Evolutionary conservation across 305 asterid species (phyloP), one percentile per base, ranked within the genome.

Genomic region (Plantago coronopus): DNA sequence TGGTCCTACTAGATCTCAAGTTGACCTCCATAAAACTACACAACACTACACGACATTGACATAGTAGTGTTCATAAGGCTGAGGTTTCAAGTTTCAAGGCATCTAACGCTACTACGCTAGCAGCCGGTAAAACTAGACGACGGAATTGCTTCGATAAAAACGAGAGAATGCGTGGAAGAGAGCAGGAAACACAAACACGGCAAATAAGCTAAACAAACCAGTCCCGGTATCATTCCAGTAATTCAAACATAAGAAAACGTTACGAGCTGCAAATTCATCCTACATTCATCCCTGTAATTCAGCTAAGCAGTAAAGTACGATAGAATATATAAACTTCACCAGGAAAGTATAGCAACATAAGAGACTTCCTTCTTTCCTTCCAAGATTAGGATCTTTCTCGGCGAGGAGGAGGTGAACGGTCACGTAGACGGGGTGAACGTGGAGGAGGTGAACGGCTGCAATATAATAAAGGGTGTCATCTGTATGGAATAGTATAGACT

Each of bases 371-470:
- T 61, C 71, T 59, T 65, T 66, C 72, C 54, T 63, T 49, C 68
- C 83, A 81, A 58, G 96, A 80, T 66, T 83, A 75, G 55, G 88
- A 80, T 67, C 91, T 77, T 69, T 74, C 87, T 31, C 79, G 82
- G 7, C 34, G 34, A 5, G 7, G 34, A 27, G 34, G 78, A 5
- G 94, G 84, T 63, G 94, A 83, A 43, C 84, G 94, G 71, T 34
- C 40, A 34, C 79, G 81, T 9, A 72, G 72, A 42, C 87, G 78
- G 5, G 94, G 84, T 63, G 94, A 83, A 38, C 79, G 82, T 9
- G 73, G 72, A 34, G 89, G 78, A 7, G 94, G 84, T 63, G 94
- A 83, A 38, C 84, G 94, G 71, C 88, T 85, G 88, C 73, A 57
- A 15, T 37, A 60, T 34, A 64, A 44, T 69, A 2, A 65, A 53